These are phyloP conservation scores for Zanthoxylum bungeanum DNA, from an alignment of 345 rosid genomes.

Conservation along the genomic window DNA sequence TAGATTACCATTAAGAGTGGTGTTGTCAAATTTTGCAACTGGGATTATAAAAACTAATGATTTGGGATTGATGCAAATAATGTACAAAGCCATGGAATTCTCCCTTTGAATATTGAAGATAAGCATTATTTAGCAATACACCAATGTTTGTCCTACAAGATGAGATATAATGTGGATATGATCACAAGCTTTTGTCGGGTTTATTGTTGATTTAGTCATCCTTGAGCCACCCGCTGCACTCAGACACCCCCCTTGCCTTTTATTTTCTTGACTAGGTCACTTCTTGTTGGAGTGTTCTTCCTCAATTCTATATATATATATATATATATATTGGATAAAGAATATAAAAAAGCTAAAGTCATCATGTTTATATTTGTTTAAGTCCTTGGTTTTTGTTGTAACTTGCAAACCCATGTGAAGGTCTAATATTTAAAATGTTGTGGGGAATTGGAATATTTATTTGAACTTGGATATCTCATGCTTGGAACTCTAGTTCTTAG, in stretches of 20 bases:
- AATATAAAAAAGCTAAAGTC: slow-evolving; percentile 28
- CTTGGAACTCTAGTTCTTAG: slow-evolving; percentile 29
- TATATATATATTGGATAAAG: slow-evolving; percentile 5
- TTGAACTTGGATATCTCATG: slow-evolving; percentile 19
- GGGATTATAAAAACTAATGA: not conserved
- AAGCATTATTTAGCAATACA: not conserved
- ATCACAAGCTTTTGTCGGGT: slow-evolving; percentile 15
- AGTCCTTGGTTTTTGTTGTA: slow-evolving; percentile 25
- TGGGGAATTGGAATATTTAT: slow-evolving; percentile 31
- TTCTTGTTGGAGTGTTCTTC: slow-evolving; percentile 27
- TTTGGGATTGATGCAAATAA: not conserved
- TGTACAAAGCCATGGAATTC: not conserved
- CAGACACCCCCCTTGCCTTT: slow-evolving; percentile 7
- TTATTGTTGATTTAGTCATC: slow-evolving; percentile 22
- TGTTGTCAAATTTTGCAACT: not conserved
- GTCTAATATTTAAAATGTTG: slow-evolving; percentile 21
- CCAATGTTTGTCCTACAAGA: not conserved
- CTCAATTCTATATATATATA: slow-evolving; percentile 8
- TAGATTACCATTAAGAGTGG: not conserved
- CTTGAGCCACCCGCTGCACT: slow-evolving; percentile 59
- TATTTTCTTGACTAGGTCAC: slow-evolving; percentile 53
- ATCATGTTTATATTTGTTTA: slow-evolving; percentile 28
- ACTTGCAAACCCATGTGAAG: slow-evolving; percentile 42
- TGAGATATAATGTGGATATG: slow-evolving; percentile 7
- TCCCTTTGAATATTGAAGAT: not conserved